Evolutionary conservation across 2,329 filamentous ascomycete species (phyloP).

Genomic region (Aspergillus tubingensis): DNA sequence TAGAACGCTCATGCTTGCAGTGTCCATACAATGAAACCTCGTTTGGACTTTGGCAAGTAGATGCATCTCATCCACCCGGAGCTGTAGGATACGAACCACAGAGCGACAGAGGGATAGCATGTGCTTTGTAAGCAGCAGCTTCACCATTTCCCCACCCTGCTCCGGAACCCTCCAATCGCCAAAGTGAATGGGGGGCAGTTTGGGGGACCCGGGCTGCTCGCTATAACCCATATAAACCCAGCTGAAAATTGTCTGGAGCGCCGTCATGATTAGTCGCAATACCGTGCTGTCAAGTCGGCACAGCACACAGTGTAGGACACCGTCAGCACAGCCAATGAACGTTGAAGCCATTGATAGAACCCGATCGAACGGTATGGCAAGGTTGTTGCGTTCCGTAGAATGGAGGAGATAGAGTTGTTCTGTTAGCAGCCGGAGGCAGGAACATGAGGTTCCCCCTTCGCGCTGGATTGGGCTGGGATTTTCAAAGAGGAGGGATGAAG

Average conservation of each 20-base stretch:
- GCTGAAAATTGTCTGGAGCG: not conserved
- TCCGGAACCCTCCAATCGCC: not conserved
- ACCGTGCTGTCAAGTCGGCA: not conserved
- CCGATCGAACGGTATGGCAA: not conserved
- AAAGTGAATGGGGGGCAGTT: not conserved
- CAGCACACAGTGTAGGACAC: not conserved
- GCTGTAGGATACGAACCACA: not conserved
- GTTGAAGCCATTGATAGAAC: not conserved
- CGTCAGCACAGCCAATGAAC: not conserved
- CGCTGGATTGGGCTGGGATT: too few species aligned
- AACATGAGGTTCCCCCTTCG: not conserved
- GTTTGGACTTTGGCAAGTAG: not conserved
- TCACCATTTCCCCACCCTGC: not conserved
- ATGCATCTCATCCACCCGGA: not conserved
- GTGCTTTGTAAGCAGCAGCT: not conserved
- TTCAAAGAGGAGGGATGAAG: too few species aligned
- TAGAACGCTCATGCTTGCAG: too few species aligned
- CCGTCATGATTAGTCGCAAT: not conserved
- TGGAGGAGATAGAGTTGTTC: not conserved
- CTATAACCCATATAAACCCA: not conserved
- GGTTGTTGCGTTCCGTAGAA: not conserved
- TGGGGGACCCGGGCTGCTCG: not conserved
- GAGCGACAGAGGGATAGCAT: not conserved
- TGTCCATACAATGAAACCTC: not conserved
- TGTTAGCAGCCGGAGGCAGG: not conserved